These are phyloP conservation scores for Iberis amara DNA, from an alignment of 441 rosid genomes.

Conservation along the genomic window DNA sequence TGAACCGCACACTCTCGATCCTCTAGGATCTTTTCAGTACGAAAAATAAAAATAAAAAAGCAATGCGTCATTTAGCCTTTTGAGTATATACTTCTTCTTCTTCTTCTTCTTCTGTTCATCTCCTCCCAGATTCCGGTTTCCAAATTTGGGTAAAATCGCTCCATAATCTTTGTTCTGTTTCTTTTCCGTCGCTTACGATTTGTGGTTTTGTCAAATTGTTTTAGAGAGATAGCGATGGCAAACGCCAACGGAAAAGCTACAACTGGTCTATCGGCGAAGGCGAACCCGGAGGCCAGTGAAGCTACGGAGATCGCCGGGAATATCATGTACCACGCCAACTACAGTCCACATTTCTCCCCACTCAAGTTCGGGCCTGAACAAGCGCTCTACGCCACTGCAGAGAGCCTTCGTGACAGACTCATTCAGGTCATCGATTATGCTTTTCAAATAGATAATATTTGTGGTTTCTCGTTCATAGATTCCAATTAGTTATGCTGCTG, in stretches of 20 bases:
- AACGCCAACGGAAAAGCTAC: slow-evolving; percentile 34
- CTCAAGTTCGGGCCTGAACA: slow-evolving; percentile 86
- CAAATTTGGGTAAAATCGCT: too few relatives aligned
- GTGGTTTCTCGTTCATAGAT: neutral
- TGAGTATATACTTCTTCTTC: neutral
- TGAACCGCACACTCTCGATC: slow-evolving; percentile 33
- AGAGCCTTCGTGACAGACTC: slow-evolving; percentile 90
- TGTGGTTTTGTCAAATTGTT: slow-evolving; percentile 16
- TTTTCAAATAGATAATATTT: neutral
- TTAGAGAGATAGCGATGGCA: slow-evolving; percentile 41
- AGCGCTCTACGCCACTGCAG: slow-evolving; percentile 81
- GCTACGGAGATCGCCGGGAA: slow-evolving; percentile 70
- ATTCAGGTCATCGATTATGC: slow-evolving; percentile 41
- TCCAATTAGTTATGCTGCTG: slow-evolving; percentile 3
- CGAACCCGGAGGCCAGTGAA: slow-evolving; percentile 57
- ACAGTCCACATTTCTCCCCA: slow-evolving; percentile 90
- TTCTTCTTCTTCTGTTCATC: slow-evolving; percentile 1
- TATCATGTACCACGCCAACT: slow-evolving; percentile 70
- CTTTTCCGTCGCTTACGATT: neutral
- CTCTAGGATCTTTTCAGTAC: neutral
- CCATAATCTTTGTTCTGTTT: slow-evolving; percentile 18
- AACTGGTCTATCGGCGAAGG: slow-evolving; percentile 38
- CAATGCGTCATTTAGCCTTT: too few relatives aligned
- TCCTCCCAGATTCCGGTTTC: too few relatives aligned
- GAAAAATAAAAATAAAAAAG: neutral